phyloP scores from a whole-genome alignment of 495 filamentous ascomycete species.

The Daldinia vernicosa region DNA sequence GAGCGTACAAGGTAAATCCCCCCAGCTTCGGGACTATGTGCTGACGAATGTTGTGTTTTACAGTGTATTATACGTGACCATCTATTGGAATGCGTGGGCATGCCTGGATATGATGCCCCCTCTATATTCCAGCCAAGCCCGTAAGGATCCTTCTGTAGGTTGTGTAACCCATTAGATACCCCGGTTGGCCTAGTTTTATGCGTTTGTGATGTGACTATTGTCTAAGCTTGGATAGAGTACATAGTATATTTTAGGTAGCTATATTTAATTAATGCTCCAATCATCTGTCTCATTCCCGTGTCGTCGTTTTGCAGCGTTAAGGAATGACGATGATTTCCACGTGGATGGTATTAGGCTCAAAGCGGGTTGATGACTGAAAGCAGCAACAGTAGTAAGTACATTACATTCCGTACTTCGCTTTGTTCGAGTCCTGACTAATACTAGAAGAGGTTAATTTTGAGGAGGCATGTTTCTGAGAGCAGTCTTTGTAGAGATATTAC shows the following conservation, averaged over 20 bases:
- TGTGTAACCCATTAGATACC: background rate
- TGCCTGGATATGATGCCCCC: background rate
- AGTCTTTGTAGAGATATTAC: conserved; percentile 26
- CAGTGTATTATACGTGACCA: conserved; percentile 15
- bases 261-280: background rate
- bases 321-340: background rate
- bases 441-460: background rate
- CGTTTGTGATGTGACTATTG: background rate
- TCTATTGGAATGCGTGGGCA: conserved; percentile 23
- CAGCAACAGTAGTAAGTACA: conserved; percentile 4
- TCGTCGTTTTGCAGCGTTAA: background rate
- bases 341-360: conserved; percentile 4
- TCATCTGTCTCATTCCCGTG: background rate
- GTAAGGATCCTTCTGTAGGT: background rate
- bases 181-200: background rate
- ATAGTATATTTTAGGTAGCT: conserved; percentile 9
- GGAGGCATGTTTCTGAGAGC: conserved; percentile 1
- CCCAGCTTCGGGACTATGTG: conserved; percentile 9
- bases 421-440: conserved; percentile 10
- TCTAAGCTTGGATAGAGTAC: conserved; percentile 10
- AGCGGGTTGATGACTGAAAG: conserved; percentile 26
- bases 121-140: background rate
- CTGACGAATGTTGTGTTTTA: conserved; percentile 29
- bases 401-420: conserved; percentile 27
- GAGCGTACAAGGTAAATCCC: conserved; percentile 28